A percentile compares a stretch with the other conserved stretches of the same genome.
These are phyloP conservation scores for Talaromyces funiculosus DNA, from an alignment of 2,329 filamentous ascomycete species.

Conservation along the genomic window DNA sequence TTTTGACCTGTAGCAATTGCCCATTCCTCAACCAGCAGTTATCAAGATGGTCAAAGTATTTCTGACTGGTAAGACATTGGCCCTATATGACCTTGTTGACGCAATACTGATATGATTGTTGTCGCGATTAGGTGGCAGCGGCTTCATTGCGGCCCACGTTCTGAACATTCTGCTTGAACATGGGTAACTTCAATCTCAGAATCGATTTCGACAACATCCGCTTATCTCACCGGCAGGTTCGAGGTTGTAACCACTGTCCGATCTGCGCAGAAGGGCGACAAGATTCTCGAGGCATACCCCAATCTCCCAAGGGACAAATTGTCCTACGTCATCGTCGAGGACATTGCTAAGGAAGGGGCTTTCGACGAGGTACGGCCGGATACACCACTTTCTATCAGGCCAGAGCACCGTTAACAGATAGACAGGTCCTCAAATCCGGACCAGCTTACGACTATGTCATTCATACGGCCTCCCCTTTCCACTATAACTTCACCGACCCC, in stretches of 20 bases:
- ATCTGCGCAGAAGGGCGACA: constrained; percentile 56
- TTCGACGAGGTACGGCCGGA: constrained; percentile 52
- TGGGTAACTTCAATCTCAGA: constrained; percentile 31
- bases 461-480: constrained; percentile 70
- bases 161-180: constrained; percentile 53
- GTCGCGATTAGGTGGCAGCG: constrained; percentile 50
- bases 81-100: background rate
- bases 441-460: constrained; percentile 67
- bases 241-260: constrained; percentile 60
- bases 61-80: constrained; percentile 27
- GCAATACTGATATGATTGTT: background rate
- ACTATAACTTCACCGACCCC: constrained; percentile 64
- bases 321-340: constrained; percentile 62
- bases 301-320: constrained; percentile 51
- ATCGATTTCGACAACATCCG: background rate
- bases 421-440: constrained; percentile 51
- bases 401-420: constrained; percentile 5
- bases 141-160: constrained; percentile 63
- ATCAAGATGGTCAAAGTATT: constrained; percentile 37
- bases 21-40: background rate
- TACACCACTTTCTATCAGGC: background rate
- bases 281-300: constrained; percentile 52
- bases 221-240: constrained; percentile 39
- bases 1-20: too few species aligned
- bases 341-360: constrained; percentile 64